Evolutionary conservation across 306 rosid species (phyloP).

Genomic region (Acacia crassicarpa): DNA sequence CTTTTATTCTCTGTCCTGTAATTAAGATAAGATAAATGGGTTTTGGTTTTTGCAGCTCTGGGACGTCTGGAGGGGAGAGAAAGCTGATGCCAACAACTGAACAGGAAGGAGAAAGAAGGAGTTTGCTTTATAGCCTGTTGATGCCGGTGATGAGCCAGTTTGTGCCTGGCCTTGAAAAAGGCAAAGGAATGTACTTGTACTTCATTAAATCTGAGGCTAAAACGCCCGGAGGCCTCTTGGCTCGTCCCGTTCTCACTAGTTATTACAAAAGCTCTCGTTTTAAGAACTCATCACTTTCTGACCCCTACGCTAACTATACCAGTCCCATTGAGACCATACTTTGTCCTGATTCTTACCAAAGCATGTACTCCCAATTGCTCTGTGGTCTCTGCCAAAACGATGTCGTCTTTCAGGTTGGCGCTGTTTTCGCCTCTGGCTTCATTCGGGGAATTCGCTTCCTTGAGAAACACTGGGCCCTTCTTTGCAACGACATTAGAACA

Average conservation of each 20-base stretch:
- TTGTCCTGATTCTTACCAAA: slow-evolving; percentile 83
- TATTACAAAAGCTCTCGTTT: slow-evolving; percentile 80
- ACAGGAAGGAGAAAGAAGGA: slow-evolving; percentile 68
- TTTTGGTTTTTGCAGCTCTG: slow-evolving; percentile 56
- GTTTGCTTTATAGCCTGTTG: slow-evolving; percentile 54
- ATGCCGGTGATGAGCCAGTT: slow-evolving; percentile 88
- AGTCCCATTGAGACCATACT: slow-evolving; percentile 82
- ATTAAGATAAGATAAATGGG: neutral
- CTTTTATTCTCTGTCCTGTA: neutral
- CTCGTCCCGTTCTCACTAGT: slow-evolving; percentile 83
- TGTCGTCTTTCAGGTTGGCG: slow-evolving; percentile 72
- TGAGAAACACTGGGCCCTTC: slow-evolving; percentile 60
- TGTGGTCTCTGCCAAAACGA: slow-evolving; percentile 74
- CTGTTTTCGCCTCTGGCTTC: slow-evolving; percentile 83
- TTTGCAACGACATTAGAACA: slow-evolving; percentile 65
- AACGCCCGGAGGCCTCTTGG: slow-evolving; percentile 72
- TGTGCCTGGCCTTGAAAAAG: slow-evolving; percentile 61
- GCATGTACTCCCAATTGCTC: slow-evolving; percentile 88
- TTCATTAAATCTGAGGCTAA: slow-evolving; percentile 78
- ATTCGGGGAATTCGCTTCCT: slow-evolving; percentile 78
- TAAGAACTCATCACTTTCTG: slow-evolving; percentile 49
- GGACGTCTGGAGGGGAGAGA: slow-evolving; percentile 95
- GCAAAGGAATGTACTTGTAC: slow-evolving; percentile 94
- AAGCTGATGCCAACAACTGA: slow-evolving; percentile 87
- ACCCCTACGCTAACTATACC: slow-evolving; percentile 84